Conservation (phyloP, 805 yeast genomes). For the Metschnikowia corniflorae region DNA sequence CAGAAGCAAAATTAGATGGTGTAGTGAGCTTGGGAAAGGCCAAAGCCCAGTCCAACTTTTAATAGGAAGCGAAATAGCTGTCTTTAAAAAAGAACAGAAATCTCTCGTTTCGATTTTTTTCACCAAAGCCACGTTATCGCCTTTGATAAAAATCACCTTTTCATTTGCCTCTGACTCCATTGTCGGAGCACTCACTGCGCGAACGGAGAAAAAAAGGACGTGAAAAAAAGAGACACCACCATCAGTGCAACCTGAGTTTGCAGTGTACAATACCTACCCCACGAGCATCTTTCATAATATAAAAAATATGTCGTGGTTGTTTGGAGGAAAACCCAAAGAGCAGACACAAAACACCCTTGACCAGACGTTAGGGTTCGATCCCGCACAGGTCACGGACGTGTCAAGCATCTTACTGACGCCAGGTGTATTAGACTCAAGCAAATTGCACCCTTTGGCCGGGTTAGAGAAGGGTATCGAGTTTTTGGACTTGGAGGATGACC, state of each 20-base stretch:
- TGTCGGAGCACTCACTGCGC: slow-evolving; percentile 6
- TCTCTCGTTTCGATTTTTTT: too few species aligned
- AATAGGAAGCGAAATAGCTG: too few species aligned
- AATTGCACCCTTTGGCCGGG: slow-evolving; percentile 90
- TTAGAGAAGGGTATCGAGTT: slow-evolving; percentile 86
- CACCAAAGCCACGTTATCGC: too few species aligned
- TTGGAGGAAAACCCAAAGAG: slow-evolving; percentile 33
- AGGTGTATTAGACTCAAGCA: slow-evolving; percentile 61
- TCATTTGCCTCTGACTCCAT: too few species aligned
- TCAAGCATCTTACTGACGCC: slow-evolving; percentile 58
- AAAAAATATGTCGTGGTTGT: slow-evolving; percentile 46
- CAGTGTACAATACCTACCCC: not conserved
- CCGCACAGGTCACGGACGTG: slow-evolving; percentile 59
- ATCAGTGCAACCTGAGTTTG: slow-evolving; percentile 1
- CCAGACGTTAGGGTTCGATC: slow-evolving; percentile 58
- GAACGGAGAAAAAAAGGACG: slow-evolving; percentile 1
- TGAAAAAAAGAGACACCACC: slow-evolving; percentile 3
- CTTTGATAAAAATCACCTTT: too few species aligned
- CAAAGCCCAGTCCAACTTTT: too few species aligned
- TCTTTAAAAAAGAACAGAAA: too few species aligned
- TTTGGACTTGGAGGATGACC: slow-evolving; percentile 80
- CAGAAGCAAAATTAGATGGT: too few species aligned
- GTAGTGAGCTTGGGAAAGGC: too few species aligned
- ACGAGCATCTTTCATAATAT: not conserved
- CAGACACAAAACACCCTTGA: slow-evolving; percentile 22